Evolutionary conservation across 768 basidiomycete genomes (phyloP), one percentile per base, ranked within the genome.

Genomic region (Suillus paluster): DNA sequence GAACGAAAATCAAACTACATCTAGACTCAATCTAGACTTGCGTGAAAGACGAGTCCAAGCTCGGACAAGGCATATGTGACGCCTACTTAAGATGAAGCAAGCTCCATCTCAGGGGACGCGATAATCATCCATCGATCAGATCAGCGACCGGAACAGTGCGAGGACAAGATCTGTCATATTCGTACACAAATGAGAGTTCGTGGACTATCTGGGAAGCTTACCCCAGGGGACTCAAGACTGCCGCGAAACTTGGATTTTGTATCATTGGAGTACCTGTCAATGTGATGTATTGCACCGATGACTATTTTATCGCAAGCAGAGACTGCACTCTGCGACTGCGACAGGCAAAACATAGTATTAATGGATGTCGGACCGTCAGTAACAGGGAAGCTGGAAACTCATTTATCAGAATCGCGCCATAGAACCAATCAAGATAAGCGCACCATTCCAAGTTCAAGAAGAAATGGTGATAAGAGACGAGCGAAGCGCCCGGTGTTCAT

Each of bases 171-270:
- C 54, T 39, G 54, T 25, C 54, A 55, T 27, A 25, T 54, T 36
- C 53, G 36, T 15, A 36, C 21, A 36, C 33, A 19, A 49, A 53
- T 54, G 36, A 54, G 54, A 55, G 23, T 36, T 39, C 17, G 23
- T 55, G 38, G 17, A 55, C 53, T 25, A 38, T 54, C 53, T 38
- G 36, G 15, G 53, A 54, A 54, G 53, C 53, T 54, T 54, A 54
- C 53, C 53, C 36, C 36, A 38, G 36, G 23, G 17, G 14, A 0
- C 14, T 38, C 6, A 25, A 54, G 25, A 49, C 19, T 19, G 27
- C 49, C 19, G 49, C 27, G 11, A 5, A 11, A n/a, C 17, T 17
- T 27, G 25, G 17, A 27, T 27, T 48, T 27, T 27, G 25, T 49
- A 48, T 48, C 27, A 49, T 53, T 10, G n/a, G 33, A 23, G 21